Conservation (phyloP, 192 early-diverging fungal genomes). For the Diversispora epigaea region DNA sequence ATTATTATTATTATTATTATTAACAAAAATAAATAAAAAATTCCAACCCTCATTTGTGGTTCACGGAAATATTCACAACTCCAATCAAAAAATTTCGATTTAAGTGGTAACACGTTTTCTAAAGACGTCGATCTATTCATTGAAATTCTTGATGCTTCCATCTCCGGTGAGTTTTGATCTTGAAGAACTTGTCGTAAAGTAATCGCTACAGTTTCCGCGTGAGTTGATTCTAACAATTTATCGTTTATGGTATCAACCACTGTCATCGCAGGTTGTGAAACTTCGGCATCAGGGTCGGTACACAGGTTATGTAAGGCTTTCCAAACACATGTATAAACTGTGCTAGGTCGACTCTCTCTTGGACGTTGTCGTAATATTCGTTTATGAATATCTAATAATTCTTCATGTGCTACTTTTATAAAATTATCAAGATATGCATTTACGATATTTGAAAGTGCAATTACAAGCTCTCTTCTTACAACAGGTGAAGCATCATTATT, state of each 20-base stretch:
- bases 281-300: conserved; percentile 78
- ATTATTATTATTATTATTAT: too few species aligned
- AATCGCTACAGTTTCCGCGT: conserved; percentile 22
- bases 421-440: conserved; percentile 65
- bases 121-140: conserved; percentile 25
- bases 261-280: conserved; percentile 63
- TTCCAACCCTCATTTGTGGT: conserved; percentile 70
- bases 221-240: conserved; percentile 33
- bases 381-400: conserved; percentile 46
- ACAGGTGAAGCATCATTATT: conserved; percentile 83
- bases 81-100: conserved; percentile 77
- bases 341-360: conserved; percentile 42
- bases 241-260: conserved; percentile 75
- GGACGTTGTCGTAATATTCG: conserved; percentile 33
- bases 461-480: conserved; percentile 85
- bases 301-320: conserved; percentile 81
- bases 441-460: conserved; percentile 72
- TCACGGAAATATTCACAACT: conserved; percentile 86
- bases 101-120: conserved; percentile 49
- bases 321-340: conserved; percentile 70
- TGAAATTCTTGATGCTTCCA: neutral
- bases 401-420: conserved; percentile 62
- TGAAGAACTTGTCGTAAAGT: conserved; percentile 13
- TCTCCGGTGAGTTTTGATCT: conserved; percentile 9
- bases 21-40: neutral